Evolutionary conservation across 192 early-diverging fungal genomes (phyloP), one percentile per base, ranked within the genome.

Genomic region (Backusella mclennaniae): DNA sequence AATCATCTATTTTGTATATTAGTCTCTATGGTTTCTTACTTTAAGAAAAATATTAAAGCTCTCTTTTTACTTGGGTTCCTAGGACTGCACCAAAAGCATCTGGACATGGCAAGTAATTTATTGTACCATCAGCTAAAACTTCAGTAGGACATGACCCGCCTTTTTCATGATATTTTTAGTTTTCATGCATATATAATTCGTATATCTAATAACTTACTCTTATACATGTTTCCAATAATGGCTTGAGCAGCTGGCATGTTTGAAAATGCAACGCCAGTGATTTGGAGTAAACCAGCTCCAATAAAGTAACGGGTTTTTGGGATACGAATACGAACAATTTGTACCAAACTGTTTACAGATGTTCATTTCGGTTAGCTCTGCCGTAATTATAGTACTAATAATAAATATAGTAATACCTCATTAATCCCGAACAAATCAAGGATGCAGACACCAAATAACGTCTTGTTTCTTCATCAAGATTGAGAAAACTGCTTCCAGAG

Each of bases 221-320:
- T 71, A 68, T 77, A 77, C 70, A 77, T 72, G 21, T 72, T 77
- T 69, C 75, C 33, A 70, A 89, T 81, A 0, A 83, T 85, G 19
- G 84, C 76, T 33, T 89, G 78, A 36, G 88, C 85, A 17, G 89
- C 79, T 9, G 87, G 86, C 23, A 89, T 72, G 38, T 78, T 84
- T 56, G 88, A 84, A n/a, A 89, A 89, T 4, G 76, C 73, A 23
- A 88, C 89, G 4, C 87, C 87, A 26, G 89, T 84, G 9, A 89
- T 88, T 3, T 83, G 85, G 0, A 89, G 63, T 31, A 89, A 70
- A 29, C 87, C 68, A 23, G 68, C 35, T 14, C 68, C 68, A 21
- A 76, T 76, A 76, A 53, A 76, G 49, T 69, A 76, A 17, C 44
- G 66, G 11, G 75, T 76, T 29, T 73, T 81, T 53, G 83, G 84